A percentile compares a stretch with the other conserved stretches of the same genome.
Conservation (phyloP, 495 filamentous ascomycete genomes). For the Lasiosphaeriaceae sp. region DNA sequence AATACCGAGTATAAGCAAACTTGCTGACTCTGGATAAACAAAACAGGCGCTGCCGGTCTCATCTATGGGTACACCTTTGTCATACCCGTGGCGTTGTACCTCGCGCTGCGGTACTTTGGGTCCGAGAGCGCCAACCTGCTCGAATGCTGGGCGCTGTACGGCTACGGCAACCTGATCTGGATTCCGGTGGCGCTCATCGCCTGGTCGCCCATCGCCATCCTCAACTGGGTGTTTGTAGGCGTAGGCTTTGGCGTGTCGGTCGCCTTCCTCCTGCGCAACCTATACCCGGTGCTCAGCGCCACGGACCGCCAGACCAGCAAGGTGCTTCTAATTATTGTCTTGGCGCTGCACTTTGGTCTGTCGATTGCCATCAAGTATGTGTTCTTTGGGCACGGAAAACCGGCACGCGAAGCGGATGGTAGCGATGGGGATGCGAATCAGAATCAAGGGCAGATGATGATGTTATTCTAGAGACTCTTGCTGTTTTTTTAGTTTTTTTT, state of each 20-base stretch:
- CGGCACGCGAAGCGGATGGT: constrained; percentile 49
- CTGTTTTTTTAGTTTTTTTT: no score
- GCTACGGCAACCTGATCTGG: constrained; percentile 94
- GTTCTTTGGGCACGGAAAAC: constrained; percentile 86
- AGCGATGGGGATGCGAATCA: not conserved
- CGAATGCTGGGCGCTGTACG: constrained; percentile 91
- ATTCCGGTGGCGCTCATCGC: constrained; percentile 88
- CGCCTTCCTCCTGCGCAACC: constrained; percentile 82
- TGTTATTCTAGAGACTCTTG: not conserved
- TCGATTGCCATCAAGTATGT: constrained; percentile 91
- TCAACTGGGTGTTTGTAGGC: constrained; percentile 92
- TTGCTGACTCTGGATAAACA: no score
- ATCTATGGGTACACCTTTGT: constrained; percentile 91
- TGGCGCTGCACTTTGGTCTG: constrained; percentile 80
- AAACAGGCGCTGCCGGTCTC: constrained; percentile 71
- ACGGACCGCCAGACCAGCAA: constrained; percentile 91
- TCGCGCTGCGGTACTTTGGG: constrained; percentile 88
- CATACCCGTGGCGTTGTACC: constrained; percentile 82
- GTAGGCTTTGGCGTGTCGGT: constrained; percentile 85
- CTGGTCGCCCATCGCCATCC: constrained; percentile 75
- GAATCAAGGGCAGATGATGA: constrained; percentile 21
- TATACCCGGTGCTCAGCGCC: constrained; percentile 89
- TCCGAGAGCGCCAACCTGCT: constrained; percentile 82
- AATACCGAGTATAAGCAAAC: no score
- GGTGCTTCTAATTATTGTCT: constrained; percentile 76